A percentile compares a stretch with the other conserved stretches of the same genome.
These are phyloP conservation scores for Geotrichum cucujoidarum DNA, from an alignment of 1,139 yeast genomes.

Conservation along the genomic window DNA sequence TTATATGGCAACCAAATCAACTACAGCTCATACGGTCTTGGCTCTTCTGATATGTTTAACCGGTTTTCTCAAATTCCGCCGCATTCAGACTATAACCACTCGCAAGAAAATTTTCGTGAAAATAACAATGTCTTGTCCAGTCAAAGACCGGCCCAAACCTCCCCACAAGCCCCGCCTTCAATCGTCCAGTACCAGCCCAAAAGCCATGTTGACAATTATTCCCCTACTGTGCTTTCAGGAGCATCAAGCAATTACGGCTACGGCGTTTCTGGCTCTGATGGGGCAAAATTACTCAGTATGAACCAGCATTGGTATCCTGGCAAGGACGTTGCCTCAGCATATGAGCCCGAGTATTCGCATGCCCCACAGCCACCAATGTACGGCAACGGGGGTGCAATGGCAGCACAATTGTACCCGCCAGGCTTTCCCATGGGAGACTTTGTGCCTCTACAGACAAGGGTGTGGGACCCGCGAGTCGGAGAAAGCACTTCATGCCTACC, in stretches of 20 bases:
- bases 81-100: neutral
- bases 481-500: conserved; percentile 1
- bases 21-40: neutral
- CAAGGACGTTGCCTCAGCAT: neutral
- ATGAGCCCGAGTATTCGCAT: neutral
- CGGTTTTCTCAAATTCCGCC: neutral
- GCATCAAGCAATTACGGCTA: neutral
- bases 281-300: no score
- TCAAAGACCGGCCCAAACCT: neutral
- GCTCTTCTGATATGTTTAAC: neutral
- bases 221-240: neutral
- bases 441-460: conserved; percentile 9
- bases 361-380: neutral
- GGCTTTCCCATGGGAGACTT: neutral
- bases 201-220: neutral
- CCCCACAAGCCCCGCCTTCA: neutral
- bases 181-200: neutral
- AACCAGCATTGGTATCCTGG: no score
- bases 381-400: neutral
- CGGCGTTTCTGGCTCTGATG: no score
- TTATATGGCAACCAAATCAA: neutral
- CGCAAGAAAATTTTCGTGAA: neutral
- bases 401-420: neutral
- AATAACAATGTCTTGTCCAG: neutral
- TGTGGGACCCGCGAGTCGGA: conserved; percentile 5